Percentiles rank a stretch among this genome's conserved stretches.
phyloP scores from a whole-genome alignment of 2,329 filamentous ascomycete genomes.

The Blastomyces parvus region DNA sequence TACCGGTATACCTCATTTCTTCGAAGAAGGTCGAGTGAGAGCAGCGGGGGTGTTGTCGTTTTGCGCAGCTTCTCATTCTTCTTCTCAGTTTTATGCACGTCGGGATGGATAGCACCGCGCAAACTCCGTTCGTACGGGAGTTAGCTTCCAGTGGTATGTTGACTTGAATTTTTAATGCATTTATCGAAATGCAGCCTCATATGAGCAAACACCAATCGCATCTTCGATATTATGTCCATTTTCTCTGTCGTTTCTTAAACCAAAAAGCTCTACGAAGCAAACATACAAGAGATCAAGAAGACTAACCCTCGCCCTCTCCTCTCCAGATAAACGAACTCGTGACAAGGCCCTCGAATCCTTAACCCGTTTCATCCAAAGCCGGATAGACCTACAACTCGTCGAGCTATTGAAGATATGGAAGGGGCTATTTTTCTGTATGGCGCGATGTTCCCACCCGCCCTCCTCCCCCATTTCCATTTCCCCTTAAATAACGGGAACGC shows the following conservation, averaged over 20 bases:
- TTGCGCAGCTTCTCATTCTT: neutral
- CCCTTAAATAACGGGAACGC: constrained; percentile 14
- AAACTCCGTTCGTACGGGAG: constrained; percentile 66
- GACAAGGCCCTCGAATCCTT: constrained; percentile 69
- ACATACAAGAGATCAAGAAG: neutral
- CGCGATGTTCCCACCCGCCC: too few relatives aligned
- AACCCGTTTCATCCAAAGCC: constrained; percentile 62
- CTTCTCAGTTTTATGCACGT: neutral
- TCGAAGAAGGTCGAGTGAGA: neutral
- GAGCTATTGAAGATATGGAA: constrained; percentile 90
- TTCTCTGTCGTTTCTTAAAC: neutral
- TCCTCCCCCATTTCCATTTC: constrained; percentile 62
- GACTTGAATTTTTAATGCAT: neutral
- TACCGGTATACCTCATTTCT: neutral
- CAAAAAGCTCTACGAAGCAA: neutral
- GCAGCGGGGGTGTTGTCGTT: neutral
- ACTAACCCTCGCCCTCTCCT: neutral
- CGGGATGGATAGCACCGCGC: constrained; percentile 29
- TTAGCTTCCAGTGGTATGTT: constrained; percentile 70
- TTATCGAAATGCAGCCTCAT: neutral
- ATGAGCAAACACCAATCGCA: neutral
- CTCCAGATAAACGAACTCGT: constrained; percentile 63
- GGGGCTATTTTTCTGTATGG: constrained; percentile 74
- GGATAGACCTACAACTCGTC: constrained; percentile 51
- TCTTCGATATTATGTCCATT: neutral